These are phyloP conservation scores for Podaxis rugospora DNA, from an alignment of 768 basidiomycete genomes.

Conservation along the genomic window DNA sequence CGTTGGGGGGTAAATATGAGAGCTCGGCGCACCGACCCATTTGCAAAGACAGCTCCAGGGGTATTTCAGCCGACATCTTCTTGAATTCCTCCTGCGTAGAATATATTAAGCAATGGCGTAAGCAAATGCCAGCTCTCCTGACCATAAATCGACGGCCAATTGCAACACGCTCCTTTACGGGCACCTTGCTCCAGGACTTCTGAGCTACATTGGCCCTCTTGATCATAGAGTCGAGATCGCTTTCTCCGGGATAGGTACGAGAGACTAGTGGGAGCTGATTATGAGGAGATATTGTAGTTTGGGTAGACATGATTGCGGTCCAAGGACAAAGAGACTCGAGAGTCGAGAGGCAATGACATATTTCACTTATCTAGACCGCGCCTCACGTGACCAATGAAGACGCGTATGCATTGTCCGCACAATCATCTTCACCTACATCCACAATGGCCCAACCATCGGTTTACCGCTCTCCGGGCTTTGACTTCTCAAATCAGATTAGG, in stretches of 20 bases:
- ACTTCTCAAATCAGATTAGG: constrained; percentile 76
- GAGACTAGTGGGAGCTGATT: constrained; percentile 66
- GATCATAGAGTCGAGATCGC: constrained; percentile 61
- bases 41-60: constrained; percentile 75
- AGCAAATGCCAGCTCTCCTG: background rate
- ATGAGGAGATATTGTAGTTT: constrained; percentile 85
- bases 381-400: background rate
- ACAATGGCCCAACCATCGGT: constrained; percentile 45
- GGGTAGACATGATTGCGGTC: constrained; percentile 33
- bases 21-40: constrained; percentile 72
- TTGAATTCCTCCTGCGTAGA: constrained; percentile 43
- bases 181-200: constrained; percentile 67
- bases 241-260: constrained; percentile 55
- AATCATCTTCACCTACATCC: constrained; percentile 7
- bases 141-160: constrained; percentile 52
- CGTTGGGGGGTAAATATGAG: background rate
- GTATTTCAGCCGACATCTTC: constrained; percentile 52
- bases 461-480: constrained; percentile 58
- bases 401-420: constrained; percentile 7
- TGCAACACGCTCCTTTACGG: constrained; percentile 65
- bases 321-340: background rate
- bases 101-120: background rate
- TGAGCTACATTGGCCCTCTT: constrained; percentile 60
- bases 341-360: background rate
- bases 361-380: constrained; percentile 2